Conservation (phyloP, 192 early-diverging fungal genomes). For the Backusella luteola region DNA sequence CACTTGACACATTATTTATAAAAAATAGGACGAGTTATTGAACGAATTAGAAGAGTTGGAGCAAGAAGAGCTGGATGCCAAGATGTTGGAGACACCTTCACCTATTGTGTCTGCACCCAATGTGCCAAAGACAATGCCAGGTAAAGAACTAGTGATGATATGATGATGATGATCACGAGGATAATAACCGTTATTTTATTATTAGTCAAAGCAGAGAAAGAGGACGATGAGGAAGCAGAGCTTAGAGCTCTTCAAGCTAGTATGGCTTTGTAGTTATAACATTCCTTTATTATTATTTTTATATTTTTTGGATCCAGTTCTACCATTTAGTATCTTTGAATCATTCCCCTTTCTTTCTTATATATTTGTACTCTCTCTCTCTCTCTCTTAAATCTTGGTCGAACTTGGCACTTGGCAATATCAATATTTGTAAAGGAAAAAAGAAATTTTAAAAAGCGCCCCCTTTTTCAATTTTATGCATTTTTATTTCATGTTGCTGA, state of each 20-base stretch:
- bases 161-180: not conserved
- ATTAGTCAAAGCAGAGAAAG: slow-evolving; percentile 26
- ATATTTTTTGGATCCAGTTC: not conserved
- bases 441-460: too few relatives aligned
- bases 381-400: not conserved
- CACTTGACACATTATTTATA: not conserved
- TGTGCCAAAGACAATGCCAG: slow-evolving; percentile 61
- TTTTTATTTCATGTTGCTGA: too few relatives aligned
- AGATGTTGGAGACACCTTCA: slow-evolving; percentile 72
- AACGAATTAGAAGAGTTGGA: slow-evolving; percentile 90
- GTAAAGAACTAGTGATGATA: slow-evolving; percentile 39
- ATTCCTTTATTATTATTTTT: not conserved
- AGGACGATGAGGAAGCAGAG: slow-evolving; percentile 83
- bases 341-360: not conserved
- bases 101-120: slow-evolving; percentile 64
- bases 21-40: slow-evolving; percentile 65
- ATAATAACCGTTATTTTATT: not conserved
- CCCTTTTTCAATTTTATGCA: too few relatives aligned
- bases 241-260: slow-evolving; percentile 69
- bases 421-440: too few relatives aligned
- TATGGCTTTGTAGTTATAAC: slow-evolving; percentile 66
- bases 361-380: not conserved
- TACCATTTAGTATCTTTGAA: not conserved
- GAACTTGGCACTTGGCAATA: not conserved
- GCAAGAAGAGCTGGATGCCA: slow-evolving; percentile 87